Conservation (phyloP, 2,329 filamentous ascomycete species). For the Didymella keratinophila region DNA sequence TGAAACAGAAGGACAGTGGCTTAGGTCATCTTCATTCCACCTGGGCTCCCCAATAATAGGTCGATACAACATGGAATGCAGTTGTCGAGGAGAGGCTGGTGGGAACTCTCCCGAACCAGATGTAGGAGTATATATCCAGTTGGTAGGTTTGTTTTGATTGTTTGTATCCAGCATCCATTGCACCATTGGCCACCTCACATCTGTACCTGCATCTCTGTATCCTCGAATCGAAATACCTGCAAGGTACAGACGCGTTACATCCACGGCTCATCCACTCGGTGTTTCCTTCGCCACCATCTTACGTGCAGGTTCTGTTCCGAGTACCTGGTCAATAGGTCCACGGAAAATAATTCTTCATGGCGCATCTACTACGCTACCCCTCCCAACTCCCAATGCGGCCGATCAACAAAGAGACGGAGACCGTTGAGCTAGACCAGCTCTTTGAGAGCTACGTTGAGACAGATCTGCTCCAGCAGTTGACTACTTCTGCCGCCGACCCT, state of each 20-base stretch:
- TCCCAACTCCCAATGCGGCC: constrained; percentile 53
- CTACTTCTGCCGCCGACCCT: constrained; percentile 58
- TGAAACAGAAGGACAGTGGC: constrained; percentile 40
- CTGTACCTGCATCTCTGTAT: constrained; percentile 37
- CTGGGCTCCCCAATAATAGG: constrained; percentile 46
- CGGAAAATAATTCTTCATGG: constrained; percentile 40
- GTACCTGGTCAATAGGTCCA: constrained; percentile 30
- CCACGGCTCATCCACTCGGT: constrained; percentile 25
- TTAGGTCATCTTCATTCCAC: constrained; percentile 47
- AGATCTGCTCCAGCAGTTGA: constrained; percentile 59
- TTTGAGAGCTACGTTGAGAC: constrained; percentile 70
- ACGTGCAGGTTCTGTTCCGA: constrained; percentile 26
- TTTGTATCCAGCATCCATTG: constrained; percentile 35
- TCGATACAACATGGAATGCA: constrained; percentile 42
- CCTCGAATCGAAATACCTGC: constrained; percentile 25
- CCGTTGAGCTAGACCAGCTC: constrained; percentile 66
- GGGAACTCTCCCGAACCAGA: constrained; percentile 37
- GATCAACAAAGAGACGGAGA: constrained; percentile 61
- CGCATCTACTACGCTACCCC: constrained; percentile 37
- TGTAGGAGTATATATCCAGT: constrained; percentile 49
- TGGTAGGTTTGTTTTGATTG: constrained; percentile 44
- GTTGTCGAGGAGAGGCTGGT: constrained; percentile 44
- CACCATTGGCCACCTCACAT: constrained; percentile 41
- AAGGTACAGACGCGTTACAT: constrained; percentile 38
- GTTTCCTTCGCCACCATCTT: constrained; percentile 19